Base-by-base conservation (phyloP, 352 stramenopile species). In the Thraustochytrium striatum region DNA sequence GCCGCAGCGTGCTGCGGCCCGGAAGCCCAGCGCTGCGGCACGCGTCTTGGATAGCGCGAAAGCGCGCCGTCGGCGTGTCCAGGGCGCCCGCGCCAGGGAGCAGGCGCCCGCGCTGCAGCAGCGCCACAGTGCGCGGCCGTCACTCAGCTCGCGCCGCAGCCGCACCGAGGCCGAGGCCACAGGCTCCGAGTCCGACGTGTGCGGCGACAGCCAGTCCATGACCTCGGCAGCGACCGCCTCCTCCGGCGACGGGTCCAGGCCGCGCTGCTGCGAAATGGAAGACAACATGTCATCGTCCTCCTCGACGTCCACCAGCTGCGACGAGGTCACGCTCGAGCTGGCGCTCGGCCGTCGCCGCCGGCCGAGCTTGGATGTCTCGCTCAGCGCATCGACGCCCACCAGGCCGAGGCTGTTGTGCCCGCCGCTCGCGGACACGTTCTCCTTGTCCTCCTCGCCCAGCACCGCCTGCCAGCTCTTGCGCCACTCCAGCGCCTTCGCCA, bases 401-500 rank as follows among this genome's bases (percentile, higher is more conserved):
- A 55, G 47, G 16, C 47, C 47, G 16, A 55, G 16, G 47, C 16
- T 25, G 47, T 25, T 55, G 47, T 25, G 16, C 47, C 47, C 47
- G 16, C 16, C 25, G 16, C 47, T 43, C 32, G 41, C 21, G 25
- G 21, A 47, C 19, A 35, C 5, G 25, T 58, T 62, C 35, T 58
- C 44, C 65, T 61, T 61, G 65, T 75, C 65, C 9, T 58, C 44
- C 44, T 75, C 65, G 65, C 52, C 65, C 8, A 11, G 41, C 5
- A 13, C 53, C 3, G 36, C 65, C 7, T 16, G 1, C 65, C 65
- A 75, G 11, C 35, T 16, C 65, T 75, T 75, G 11, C 52, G 39
- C 65, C 65, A 75, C 50, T 75, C 65, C 5, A 72, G 44, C 16
- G 44, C 21, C 8, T 43, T 39, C 16, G 65, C 65, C 65, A 75